A percentile compares a stretch with the other conserved stretches of the same genome.
Evolutionary conservation across 306 rosid species (phyloP).

Genomic region (Fragaria iinumae): DNA sequence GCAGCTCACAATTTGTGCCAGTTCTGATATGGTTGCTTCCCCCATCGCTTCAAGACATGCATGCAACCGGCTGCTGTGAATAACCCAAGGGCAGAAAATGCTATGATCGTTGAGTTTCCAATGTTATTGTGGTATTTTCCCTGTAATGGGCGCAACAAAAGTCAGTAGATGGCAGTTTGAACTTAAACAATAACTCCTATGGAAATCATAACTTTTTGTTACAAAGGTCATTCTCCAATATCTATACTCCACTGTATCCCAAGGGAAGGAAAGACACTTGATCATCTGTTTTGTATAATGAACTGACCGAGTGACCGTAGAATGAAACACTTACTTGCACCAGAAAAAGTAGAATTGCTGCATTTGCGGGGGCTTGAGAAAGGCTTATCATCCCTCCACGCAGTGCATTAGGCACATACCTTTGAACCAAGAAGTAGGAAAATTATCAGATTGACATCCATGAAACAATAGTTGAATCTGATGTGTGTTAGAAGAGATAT

Average conservation of each 20-base stretch:
- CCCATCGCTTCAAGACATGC: slow-evolving; percentile 74
- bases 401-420: slow-evolving; percentile 91
- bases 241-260: slow-evolving; percentile 9
- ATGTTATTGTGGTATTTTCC: slow-evolving; percentile 64
- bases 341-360: slow-evolving; percentile 67
- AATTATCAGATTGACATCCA: slow-evolving; percentile 8
- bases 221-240: background rate
- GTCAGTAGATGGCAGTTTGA: background rate
- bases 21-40: slow-evolving; percentile 86
- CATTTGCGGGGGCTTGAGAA: slow-evolving; percentile 82
- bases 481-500: background rate
- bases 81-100: slow-evolving; percentile 62
- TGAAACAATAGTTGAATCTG: background rate
- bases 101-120: slow-evolving; percentile 60
- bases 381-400: slow-evolving; percentile 97
- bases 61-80: slow-evolving; percentile 73
- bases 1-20: slow-evolving; percentile 61
- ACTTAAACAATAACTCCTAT: background rate
- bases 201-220: background rate
- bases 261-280: slow-evolving; percentile 16
- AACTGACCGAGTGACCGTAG: slow-evolving; percentile 2
- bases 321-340: slow-evolving; percentile 56
- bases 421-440: slow-evolving; percentile 27
- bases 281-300: slow-evolving; percentile 14
- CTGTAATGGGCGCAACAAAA: slow-evolving; percentile 39